A percentile compares a stretch with the other conserved stretches of the same genome.
Conservation (phyloP, 176 grass and related monocot genomes). For the Hyparrhenia diplandra region DNA sequence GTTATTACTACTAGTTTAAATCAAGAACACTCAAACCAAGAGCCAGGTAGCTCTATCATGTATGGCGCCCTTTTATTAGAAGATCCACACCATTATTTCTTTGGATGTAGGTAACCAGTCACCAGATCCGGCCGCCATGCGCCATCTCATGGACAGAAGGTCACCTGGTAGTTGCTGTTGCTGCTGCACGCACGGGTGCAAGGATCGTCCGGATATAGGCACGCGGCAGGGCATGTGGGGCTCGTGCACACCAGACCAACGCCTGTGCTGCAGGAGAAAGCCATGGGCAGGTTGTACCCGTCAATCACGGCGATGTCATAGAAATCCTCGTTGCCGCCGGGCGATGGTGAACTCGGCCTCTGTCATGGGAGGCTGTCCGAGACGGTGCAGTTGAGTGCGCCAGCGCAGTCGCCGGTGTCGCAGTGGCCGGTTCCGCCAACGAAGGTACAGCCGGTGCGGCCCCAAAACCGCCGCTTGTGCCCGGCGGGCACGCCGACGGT, state of each 20-base stretch:
- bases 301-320: conserved; percentile 18
- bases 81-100: too few relatives aligned
- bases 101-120: too few relatives aligned
- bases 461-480: not conserved
- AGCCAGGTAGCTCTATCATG: too few relatives aligned
- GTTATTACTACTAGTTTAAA: too few relatives aligned
- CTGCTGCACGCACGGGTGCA: not conserved
- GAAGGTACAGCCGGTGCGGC: conserved; percentile 16
- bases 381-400: not conserved
- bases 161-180: conserved; percentile 17
- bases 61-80: too few relatives aligned
- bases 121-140: too few relatives aligned
- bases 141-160: conserved; percentile 24
- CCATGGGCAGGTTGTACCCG: conserved; percentile 12
- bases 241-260: not conserved
- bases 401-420: not conserved
- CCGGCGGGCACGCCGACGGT: too few relatives aligned
- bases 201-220: not conserved
- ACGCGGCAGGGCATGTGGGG: not conserved
- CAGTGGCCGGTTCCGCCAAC: not conserved
- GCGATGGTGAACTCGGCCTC: conserved; percentile 12
- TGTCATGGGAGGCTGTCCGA: not conserved
- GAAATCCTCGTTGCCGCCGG: not conserved
- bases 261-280: conserved; percentile 14
- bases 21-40: too few relatives aligned